Conservation (phyloP, 768 basidiomycete genomes). For the Leccinum obscurum region DNA sequence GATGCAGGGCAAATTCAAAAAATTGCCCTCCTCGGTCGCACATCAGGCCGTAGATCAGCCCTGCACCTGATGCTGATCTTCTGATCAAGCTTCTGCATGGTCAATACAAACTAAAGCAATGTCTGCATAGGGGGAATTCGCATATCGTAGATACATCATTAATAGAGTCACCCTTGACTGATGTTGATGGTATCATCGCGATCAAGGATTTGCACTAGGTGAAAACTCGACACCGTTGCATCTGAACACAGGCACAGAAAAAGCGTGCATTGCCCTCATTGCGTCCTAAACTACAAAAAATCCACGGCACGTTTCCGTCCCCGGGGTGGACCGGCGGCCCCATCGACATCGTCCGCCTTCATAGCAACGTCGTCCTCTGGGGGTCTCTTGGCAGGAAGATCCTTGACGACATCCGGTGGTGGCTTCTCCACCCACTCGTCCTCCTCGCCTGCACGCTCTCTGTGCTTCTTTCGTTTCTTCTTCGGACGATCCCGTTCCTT, state of each 20-base stretch:
- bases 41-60: background rate
- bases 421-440: conserved; percentile 71
- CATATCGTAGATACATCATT: background rate
- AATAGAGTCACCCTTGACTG: background rate
- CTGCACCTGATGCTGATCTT: background rate
- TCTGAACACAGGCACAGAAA: background rate
- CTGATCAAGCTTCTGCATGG: background rate
- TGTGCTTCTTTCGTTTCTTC: conserved; percentile 43
- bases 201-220: background rate
- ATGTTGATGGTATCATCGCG: background rate
- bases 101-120: background rate
- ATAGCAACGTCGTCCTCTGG: conserved; percentile 10
- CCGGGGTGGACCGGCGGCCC: conserved; percentile 26
- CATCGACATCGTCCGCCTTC: conserved; percentile 19
- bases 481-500: conserved; percentile 39
- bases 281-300: conserved; percentile 52
- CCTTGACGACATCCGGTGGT: conserved; percentile 49
- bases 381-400: conserved; percentile 23
- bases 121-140: background rate
- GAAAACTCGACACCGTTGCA: background rate
- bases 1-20: conserved; percentile 87
- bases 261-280: background rate
- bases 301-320: conserved; percentile 74
- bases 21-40: conserved; percentile 22
- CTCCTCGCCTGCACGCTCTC: conserved; percentile 47